These are phyloP conservation scores for Pelargonium fulgidum DNA, from an alignment of 441 rosid genomes.

Conservation along the genomic window DNA sequence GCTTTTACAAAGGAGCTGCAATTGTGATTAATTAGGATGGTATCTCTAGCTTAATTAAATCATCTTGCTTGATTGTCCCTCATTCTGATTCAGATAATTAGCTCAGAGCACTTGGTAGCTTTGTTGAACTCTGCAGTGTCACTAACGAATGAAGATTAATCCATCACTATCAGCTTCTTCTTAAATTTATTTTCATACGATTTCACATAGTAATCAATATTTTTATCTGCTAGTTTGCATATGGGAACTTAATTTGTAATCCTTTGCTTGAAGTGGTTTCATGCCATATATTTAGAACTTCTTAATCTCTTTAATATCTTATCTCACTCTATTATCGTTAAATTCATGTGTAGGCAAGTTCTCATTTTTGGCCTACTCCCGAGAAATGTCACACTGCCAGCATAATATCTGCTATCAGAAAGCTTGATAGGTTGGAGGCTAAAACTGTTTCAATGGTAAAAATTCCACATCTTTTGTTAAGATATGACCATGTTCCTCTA, in stretches of 20 bases:
- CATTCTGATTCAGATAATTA: neutral
- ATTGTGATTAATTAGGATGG: neutral
- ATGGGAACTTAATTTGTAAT: neutral
- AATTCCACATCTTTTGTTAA: constrained; percentile 14
- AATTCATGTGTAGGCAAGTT: constrained; percentile 30
- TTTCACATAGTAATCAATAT: neutral
- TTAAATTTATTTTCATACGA: neutral
- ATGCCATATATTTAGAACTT: neutral
- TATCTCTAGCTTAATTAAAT: constrained; percentile 4
- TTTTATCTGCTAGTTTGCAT: neutral
- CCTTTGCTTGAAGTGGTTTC: neutral
- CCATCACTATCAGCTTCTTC: neutral
- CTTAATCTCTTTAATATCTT: neutral
- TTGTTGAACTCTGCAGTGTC: neutral
- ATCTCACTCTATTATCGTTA: neutral
- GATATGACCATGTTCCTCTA: neutral
- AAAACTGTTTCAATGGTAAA: constrained; percentile 47
- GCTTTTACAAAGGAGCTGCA: neutral
- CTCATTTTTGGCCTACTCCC: constrained; percentile 37
- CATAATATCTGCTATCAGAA: constrained; percentile 47
- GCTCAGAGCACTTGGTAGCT: neutral
- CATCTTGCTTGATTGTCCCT: constrained; percentile 9
- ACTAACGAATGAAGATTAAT: neutral
- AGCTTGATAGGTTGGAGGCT: constrained; percentile 37
- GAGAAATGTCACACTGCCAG: constrained; percentile 35